Evolutionary conservation across 2,329 filamentous ascomycete species (phyloP).

Genomic region (Cladophialophora immunda): DNA sequence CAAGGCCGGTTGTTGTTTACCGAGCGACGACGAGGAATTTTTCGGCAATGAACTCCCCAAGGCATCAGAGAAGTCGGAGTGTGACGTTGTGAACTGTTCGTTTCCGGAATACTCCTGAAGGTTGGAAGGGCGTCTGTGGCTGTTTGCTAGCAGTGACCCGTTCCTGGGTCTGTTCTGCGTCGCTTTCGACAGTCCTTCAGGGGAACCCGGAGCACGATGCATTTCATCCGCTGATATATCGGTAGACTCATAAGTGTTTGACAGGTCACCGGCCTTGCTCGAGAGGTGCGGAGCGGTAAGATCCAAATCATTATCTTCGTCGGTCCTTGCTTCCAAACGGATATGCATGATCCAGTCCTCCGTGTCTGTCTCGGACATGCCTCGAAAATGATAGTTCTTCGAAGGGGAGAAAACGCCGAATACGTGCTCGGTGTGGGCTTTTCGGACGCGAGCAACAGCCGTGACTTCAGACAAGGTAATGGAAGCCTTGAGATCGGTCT

Average conservation of each 20-base stretch:
- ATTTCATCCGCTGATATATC: slow-evolving; percentile 54
- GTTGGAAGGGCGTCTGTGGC: slow-evolving; percentile 44
- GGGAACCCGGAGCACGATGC: slow-evolving; percentile 46
- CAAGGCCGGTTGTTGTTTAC: slow-evolving; percentile 41
- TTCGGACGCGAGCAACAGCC: slow-evolving; percentile 86
- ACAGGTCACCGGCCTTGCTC: slow-evolving; percentile 44
- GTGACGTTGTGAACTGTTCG: slow-evolving; percentile 72
- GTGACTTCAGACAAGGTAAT: slow-evolving; percentile 89
- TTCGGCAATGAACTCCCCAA: slow-evolving; percentile 41
- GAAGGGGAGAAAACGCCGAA: slow-evolving; percentile 93
- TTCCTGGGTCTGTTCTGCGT: slow-evolving; percentile 26
- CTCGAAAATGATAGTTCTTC: slow-evolving; percentile 90
- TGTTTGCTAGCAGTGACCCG: slow-evolving; percentile 25
- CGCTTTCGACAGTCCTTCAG: slow-evolving; percentile 41
- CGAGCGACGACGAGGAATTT: slow-evolving; percentile 36
- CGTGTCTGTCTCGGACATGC: slow-evolving; percentile 74
- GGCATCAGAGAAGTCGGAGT: slow-evolving; percentile 85
- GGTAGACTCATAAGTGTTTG: slow-evolving; percentile 48
- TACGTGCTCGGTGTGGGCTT: slow-evolving; percentile 83
- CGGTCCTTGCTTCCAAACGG: slow-evolving; percentile 79
- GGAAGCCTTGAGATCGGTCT: slow-evolving; percentile 88
- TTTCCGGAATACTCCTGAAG: slow-evolving; percentile 68
- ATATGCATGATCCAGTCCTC: slow-evolving; percentile 88
- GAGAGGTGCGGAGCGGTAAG: slow-evolving; percentile 49
- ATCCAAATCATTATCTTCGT: slow-evolving; percentile 88